These are phyloP conservation scores for Kondoa malvinella DNA, from an alignment of 768 basidiomycete species.

Conservation along the genomic window DNA sequence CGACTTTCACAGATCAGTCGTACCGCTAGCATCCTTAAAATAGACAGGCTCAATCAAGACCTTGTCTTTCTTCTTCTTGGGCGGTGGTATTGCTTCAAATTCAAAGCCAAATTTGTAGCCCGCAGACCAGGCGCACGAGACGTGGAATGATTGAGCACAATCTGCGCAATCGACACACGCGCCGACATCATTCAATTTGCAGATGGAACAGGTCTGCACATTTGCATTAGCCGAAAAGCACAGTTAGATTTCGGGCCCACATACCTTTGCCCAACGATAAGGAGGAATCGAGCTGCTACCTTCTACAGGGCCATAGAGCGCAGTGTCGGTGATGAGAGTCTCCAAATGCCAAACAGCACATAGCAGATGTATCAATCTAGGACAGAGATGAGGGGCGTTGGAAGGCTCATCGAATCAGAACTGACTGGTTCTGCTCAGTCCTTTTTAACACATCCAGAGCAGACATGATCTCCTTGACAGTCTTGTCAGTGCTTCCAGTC, in stretches of 20 bases:
- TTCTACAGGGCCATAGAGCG: slow-evolving; percentile 60
- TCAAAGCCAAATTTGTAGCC: slow-evolving; percentile 84
- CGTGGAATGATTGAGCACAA: slow-evolving; percentile 64
- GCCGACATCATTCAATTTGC: slow-evolving; percentile 47
- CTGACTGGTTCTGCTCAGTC: slow-evolving; percentile 23
- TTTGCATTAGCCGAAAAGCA: background rate
- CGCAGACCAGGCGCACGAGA: slow-evolving; percentile 73
- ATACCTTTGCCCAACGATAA: slow-evolving; percentile 35
- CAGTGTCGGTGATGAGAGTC: slow-evolving; percentile 59
- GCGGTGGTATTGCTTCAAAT: slow-evolving; percentile 51
- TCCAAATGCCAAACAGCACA: slow-evolving; percentile 80
- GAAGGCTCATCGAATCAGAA: background rate
- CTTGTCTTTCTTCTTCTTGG: slow-evolving; percentile 16
- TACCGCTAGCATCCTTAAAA: slow-evolving; percentile 20
- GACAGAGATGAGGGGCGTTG: background rate
- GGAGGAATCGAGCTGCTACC: slow-evolving; percentile 58
- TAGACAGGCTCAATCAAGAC: slow-evolving; percentile 8
- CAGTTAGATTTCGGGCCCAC: background rate
- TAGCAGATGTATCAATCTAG: slow-evolving; percentile 48
- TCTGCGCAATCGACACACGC: slow-evolving; percentile 70
- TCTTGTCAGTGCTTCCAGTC: background rate
- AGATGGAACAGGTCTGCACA: slow-evolving; percentile 54
- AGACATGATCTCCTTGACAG: background rate
- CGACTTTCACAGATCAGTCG: slow-evolving; percentile 39
- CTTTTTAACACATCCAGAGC: slow-evolving; percentile 25